These are phyloP conservation scores for Mucor lusitanicus DNA, from an alignment of 371 early-diverging fungal species.

Conservation along the genomic window DNA sequence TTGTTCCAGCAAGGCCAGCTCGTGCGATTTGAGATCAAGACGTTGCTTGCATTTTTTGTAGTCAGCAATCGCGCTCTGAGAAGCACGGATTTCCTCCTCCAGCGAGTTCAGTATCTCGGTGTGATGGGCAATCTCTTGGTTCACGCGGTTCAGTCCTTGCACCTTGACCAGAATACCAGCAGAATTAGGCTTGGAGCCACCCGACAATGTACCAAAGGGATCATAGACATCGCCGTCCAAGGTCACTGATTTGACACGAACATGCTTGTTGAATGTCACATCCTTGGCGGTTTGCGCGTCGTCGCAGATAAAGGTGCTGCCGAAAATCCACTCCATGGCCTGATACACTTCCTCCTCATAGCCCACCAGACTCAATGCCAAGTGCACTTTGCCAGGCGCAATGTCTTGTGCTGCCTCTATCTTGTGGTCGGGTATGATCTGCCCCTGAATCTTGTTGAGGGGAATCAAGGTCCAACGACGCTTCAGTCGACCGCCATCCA, in stretches of 20 bases:
- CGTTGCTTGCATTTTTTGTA: slow-evolving; percentile 57
- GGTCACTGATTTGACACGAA: slow-evolving; percentile 91
- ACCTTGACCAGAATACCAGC: slow-evolving; percentile 77
- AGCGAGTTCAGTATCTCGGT: slow-evolving; percentile 48
- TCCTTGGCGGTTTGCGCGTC: slow-evolving; percentile 86
- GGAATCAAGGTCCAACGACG: slow-evolving; percentile 97
- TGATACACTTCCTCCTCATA: slow-evolving; percentile 75
- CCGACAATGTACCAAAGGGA: slow-evolving; percentile 96
- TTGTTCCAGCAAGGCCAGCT: slow-evolving; percentile 68
- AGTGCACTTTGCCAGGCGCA: slow-evolving; percentile 81
- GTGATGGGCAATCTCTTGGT: slow-evolving; percentile 49
- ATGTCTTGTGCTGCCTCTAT: slow-evolving; percentile 71
- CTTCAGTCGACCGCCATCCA: slow-evolving; percentile 78
- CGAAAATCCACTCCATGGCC: slow-evolving; percentile 98
- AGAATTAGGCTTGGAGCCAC: slow-evolving; percentile 87
- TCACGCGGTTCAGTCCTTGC: slow-evolving; percentile 65
- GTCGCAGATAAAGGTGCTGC: slow-evolving; percentile 88
- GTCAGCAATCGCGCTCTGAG: slow-evolving; percentile 43
- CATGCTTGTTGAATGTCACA: slow-evolving; percentile 84
- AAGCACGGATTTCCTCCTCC: slow-evolving; percentile 43
- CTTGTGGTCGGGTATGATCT: slow-evolving; percentile 58
- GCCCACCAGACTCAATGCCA: slow-evolving; percentile 84
- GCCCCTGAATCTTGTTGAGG: slow-evolving; percentile 90
- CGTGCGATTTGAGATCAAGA: slow-evolving; percentile 75
- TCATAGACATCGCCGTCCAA: slow-evolving; percentile 99